Percentiles rank a stretch among this genome's conserved stretches.
phyloP scores from a whole-genome alignment of 805 yeast genomes.

The Candida vartiovaarae region DNA sequence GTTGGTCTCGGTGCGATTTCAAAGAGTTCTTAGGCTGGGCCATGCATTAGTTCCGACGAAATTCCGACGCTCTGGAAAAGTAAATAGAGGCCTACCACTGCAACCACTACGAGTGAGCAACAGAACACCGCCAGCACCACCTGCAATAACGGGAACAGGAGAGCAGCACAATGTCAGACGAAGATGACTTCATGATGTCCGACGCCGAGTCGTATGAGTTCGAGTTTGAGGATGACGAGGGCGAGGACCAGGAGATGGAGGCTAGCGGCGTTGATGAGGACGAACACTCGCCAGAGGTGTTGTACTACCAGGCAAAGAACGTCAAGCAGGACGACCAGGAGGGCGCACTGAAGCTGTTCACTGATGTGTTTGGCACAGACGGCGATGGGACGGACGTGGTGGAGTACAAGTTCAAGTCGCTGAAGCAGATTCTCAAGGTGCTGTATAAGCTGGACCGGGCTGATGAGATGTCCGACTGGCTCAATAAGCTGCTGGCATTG shows the following conservation, averaged over 20 bases:
- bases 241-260: slow-evolving; percentile 22
- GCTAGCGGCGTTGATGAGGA: slow-evolving; percentile 5
- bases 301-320: slow-evolving; percentile 22
- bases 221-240: slow-evolving; percentile 22
- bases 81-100: no score
- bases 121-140: no score
- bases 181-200: slow-evolving; percentile 25
- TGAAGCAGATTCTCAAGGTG: slow-evolving; percentile 20
- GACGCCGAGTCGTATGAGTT: slow-evolving; percentile 24
- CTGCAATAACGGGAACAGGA: background rate
- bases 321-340: slow-evolving; percentile 20
- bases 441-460: slow-evolving; percentile 15
- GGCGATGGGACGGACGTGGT: slow-evolving; percentile 27
- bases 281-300: slow-evolving; percentile 26
- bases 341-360: slow-evolving; percentile 13
- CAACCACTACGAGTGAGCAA: no score
- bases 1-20: no score
- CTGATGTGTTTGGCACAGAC: slow-evolving; percentile 24
- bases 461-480: slow-evolving; percentile 6
- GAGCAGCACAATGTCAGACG: slow-evolving; percentile 18
- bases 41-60: no score
- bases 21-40: no score
- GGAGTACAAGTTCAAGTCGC: slow-evolving; percentile 20
- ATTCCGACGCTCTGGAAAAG: no score
- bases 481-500: slow-evolving; percentile 6